Base-by-base conservation (phyloP, 305 asterid genomes). In the Fraxinus albicans region DNA sequence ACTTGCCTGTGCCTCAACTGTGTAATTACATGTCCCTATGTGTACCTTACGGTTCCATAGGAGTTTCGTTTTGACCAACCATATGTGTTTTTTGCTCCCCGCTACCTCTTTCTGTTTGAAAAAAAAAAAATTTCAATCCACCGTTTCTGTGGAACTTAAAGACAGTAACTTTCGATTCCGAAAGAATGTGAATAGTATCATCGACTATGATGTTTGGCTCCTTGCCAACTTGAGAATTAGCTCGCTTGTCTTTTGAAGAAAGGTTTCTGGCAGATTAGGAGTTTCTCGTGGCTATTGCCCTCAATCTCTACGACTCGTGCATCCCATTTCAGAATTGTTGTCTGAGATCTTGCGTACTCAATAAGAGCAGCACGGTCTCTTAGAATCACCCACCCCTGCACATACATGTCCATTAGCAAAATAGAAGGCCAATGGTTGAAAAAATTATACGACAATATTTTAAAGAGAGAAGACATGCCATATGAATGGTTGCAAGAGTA, bases 231-330 rank as follows among this genome's bases (percentile, higher is more conserved):
- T 67, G 60, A 70, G 83, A 78, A 86, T 87, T 85, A 92, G 91
- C 87, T 90, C 4, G 94, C 86, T 86, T 89, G 97, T 90, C 91
- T 86, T 88, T 90, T 96, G 86, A 83, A 65, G 84, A 93, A 92
- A 9, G 99, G 97, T 79, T 96, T 96, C 93, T 96, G 99, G 91
- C 99, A 96, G 91, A 96, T 90, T 63, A 96, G 92, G 87, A 96
- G 95, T 81, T 88, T 88, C 90, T 96, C 98, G 2, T 95, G 93
- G 38, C 94, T 89, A 73, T 89, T 92, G 81, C 93, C 91, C 75
- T 96, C 97, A 3, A 94, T 91, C 91, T 95, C 99, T 4, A 96
- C 91, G 13, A 96, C 93, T 74, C 99, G 94, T 1, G 97, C 98
- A 40, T 96, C 99, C 99, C 99, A 96, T 90, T 91, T 96, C 89